phyloP scores from a whole-genome alignment of 163 green algal genomes.

The Scenedesmus sp. region DNA sequence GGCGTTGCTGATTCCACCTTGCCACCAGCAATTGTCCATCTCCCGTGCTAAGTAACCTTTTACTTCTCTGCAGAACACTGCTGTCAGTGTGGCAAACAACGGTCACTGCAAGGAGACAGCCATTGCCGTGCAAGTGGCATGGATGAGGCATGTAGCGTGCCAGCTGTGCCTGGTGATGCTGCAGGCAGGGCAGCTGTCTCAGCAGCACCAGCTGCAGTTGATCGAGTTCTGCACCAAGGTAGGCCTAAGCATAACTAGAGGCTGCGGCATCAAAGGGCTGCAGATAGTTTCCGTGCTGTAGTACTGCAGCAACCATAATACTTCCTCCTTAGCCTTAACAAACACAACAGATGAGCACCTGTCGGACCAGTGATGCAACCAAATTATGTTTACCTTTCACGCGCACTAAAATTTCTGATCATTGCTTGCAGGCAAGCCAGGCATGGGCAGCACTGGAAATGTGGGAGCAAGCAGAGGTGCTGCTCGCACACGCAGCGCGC shows the following conservation, averaged over 20 bases:
- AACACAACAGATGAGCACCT: too few species aligned
- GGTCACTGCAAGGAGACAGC: neutral
- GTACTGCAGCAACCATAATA: too few species aligned
- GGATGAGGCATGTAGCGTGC: constrained; percentile 4
- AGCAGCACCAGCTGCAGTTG: constrained; percentile 6
- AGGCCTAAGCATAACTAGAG: neutral
- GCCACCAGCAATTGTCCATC: too few species aligned
- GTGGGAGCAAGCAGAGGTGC: constrained; percentile 40
- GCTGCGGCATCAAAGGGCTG: too few species aligned
- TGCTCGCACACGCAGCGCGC: neutral
- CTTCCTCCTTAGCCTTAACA: too few species aligned
- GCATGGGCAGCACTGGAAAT: neutral
- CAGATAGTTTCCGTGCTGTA: neutral
- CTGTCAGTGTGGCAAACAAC: neutral
- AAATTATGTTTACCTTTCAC: too few species aligned
- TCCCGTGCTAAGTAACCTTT: too few species aligned
- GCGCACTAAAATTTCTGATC: too few species aligned
- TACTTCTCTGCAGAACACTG: constrained; percentile 15
- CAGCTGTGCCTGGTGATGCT: neutral
- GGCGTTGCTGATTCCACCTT: too few species aligned
- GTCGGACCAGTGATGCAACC: too few species aligned
- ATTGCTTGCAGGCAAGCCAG: constrained; percentile 14
- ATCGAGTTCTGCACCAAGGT: constrained; percentile 33
- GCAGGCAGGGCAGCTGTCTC: neutral
- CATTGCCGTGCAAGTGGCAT: constrained; percentile 12